Evolutionary conservation across 2,329 filamentous ascomycete species (phyloP), one percentile per base, ranked within the genome.

Genomic region (Fusarium pseudograminearum): DNA sequence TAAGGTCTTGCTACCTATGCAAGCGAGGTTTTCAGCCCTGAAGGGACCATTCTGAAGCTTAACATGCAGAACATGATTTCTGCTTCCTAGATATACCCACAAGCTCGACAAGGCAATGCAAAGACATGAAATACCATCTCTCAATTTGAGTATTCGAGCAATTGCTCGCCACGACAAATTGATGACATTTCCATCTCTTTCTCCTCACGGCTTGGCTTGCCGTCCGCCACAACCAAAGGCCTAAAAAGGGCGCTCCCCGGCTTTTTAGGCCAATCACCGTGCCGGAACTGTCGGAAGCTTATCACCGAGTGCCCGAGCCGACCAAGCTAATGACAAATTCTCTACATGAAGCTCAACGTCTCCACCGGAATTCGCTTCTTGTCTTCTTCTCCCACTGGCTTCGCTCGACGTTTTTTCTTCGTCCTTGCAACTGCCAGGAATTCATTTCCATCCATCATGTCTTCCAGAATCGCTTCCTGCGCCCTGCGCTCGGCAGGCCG

Each of bases 401-500:
- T 63, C 46, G 69, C 62, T 72, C 30, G 68, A 62, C 59, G 57
- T 59, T 61, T 56, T 55, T 54, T 69, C 60, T 51, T 73, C 61
- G 62, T 72, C 42, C 57, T 67, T 73, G 73, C 62, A 73, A 67
- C 71, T 54, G 60, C 65, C 65, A 73, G 60, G 65, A 69, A 48
- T 48, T 48, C n/a, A 56, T 58, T 62, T 57, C 52, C 46, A 73
- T 26, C 34, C 67, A 73, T 52, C 74, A 92, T 92, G 90, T 85
- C 88, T 73, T 88, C 84, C 77, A 89, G 83, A 76, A 80, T 90
- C 78, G 86, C 90, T 80, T 89, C 91, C 65, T 86, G 86, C 76
- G 87, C 90, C 75, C 84, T 93, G 81, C 90, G 92, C 84, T 92
- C 94, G 85, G 91, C 91, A 73, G 89, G 92, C 69, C 85, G 86